These are phyloP conservation scores for Ceratobasidium sp. DNA, from an alignment of 1,284 basidiomycete species.

Conservation along the genomic window DNA sequence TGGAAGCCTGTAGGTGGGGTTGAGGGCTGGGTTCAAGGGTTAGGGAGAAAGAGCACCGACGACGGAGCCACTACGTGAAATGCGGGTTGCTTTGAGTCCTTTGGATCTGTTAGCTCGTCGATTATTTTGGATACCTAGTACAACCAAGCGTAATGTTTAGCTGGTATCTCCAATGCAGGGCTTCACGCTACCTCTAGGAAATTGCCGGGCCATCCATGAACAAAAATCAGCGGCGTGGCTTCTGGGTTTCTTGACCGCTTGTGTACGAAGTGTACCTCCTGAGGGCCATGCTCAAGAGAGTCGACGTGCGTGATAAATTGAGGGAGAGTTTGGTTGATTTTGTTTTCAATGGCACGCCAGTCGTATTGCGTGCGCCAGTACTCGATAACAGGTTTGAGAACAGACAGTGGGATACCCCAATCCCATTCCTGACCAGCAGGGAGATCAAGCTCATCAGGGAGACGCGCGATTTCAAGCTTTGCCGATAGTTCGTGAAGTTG, in stretches of 20 bases:
- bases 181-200: slow-evolving; percentile 44
- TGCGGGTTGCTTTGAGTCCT: slow-evolving; percentile 47
- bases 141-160: not conserved
- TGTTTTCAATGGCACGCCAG: slow-evolving; percentile 43
- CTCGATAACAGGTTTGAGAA: slow-evolving; percentile 44
- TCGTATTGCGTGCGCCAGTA: slow-evolving; percentile 46
- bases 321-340: slow-evolving; percentile 46
- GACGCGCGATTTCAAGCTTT: slow-evolving; percentile 42
- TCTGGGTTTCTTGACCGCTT: slow-evolving; percentile 40
- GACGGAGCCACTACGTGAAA: slow-evolving; percentile 50
- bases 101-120: slow-evolving; percentile 48
- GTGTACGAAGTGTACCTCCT: slow-evolving; percentile 46
- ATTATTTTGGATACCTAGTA: slow-evolving; percentile 48
- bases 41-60: slow-evolving; percentile 32
- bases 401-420: slow-evolving; percentile 44
- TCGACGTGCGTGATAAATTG: slow-evolving; percentile 46
- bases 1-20: slow-evolving; percentile 44
- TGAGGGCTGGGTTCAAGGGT: not conserved
- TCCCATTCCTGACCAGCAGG: slow-evolving; percentile 47
- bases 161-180: not conserved
- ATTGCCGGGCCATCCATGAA: slow-evolving; percentile 49
- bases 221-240: slow-evolving; percentile 45
- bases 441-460: slow-evolving; percentile 48
- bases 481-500: slow-evolving; percentile 40
- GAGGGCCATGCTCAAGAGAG: slow-evolving; percentile 24